phyloP scores from a whole-genome alignment of 345 rosid genomes.

The Nasturtium officinale region DNA sequence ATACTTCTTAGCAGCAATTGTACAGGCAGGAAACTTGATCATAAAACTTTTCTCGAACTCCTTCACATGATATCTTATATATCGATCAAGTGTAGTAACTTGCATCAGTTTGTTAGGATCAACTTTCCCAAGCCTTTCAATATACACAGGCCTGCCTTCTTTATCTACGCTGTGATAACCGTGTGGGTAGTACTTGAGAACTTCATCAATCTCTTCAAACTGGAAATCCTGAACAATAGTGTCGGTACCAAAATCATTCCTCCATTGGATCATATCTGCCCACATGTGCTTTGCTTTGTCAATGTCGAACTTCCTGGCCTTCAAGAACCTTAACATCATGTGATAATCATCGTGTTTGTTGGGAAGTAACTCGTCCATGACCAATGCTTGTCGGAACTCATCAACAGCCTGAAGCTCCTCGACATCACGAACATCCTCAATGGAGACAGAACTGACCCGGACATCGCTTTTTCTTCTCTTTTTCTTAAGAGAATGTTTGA shows the following conservation, averaged over 20 bases:
- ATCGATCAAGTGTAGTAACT: slow-evolving; percentile 83
- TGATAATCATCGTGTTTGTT: slow-evolving; percentile 83
- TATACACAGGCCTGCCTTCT: slow-evolving; percentile 92
- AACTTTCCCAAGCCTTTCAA: slow-evolving; percentile 91
- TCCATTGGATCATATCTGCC: slow-evolving; percentile 99
- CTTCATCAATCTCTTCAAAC: slow-evolving; percentile 76
- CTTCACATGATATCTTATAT: slow-evolving; percentile 83
- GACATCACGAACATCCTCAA: slow-evolving; percentile 93
- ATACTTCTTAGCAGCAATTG: slow-evolving; percentile 92
- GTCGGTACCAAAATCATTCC: slow-evolving; percentile 87
- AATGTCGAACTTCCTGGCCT: slow-evolving; percentile 90
- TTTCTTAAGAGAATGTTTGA: slow-evolving; percentile 90
- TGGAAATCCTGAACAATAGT: slow-evolving; percentile 89
- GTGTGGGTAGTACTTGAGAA: slow-evolving; percentile 79
- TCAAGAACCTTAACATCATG: slow-evolving; percentile 86
- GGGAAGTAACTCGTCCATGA: slow-evolving; percentile 90
- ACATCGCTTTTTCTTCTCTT: slow-evolving; percentile 86
- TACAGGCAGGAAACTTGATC: slow-evolving; percentile 90
- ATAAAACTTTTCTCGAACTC: slow-evolving; percentile 89
- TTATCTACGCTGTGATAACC: slow-evolving; percentile 96
- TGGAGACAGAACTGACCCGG: slow-evolving; percentile 95
- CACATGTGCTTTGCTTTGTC: slow-evolving; percentile 98
- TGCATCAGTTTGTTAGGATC: slow-evolving; percentile 91
- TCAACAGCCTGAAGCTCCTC: slow-evolving; percentile 91
- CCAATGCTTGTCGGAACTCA: slow-evolving; percentile 74